Evolutionary conservation across 129 eudicot genomes (phyloP), one percentile per base, ranked within the genome.

Genomic region (Ambrosia trifida): DNA sequence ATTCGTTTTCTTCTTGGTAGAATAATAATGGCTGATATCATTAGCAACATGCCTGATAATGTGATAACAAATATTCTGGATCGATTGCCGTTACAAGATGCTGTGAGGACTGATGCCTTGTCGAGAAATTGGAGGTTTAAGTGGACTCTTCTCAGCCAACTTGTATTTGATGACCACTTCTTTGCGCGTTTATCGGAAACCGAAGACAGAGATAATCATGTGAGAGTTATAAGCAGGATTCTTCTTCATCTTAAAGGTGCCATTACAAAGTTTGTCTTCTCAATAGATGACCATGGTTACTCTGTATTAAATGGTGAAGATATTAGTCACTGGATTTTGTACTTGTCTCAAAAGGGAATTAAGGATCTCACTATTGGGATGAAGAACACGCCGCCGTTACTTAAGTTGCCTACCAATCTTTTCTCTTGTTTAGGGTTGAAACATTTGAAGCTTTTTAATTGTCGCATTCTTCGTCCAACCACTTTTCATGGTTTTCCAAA

Each of bases 401-500:
- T 1, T 11, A 58, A 28, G 59, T 45, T 59, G 45, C 44, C 76
- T 33, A 30, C 32, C 58, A 28, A 72, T 28, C 32, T 58, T 20
- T 72, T 58, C 31, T 31, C 44, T 28, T 72, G 76, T 72, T 11
- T 17, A 5, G 47, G 44, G 13, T 44, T 72, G 59, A 31, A 58
- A 17, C 35, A 32, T 60, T 33, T 72, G 47, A 33, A 30, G 46
- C 59, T 72, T 11, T 6, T 3, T 43, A 28, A 44, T 2, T 59
- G 68, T 12, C 7, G 5, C 17, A 3, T 72, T 2, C 3, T 1
- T 28, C 30, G 14, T 2, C 3, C 41, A 4, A 32, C 46, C 8
- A 11, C 20, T 31, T 72, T 72, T 59, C 13, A 11, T 57, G 57
- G 76, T 4, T 72, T 72, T n/a, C 68, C 76, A 16, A 13, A 72